Evolutionary conservation across 1,284 basidiomycete genomes (phyloP).

Genomic region (Golubevia pallescens): DNA sequence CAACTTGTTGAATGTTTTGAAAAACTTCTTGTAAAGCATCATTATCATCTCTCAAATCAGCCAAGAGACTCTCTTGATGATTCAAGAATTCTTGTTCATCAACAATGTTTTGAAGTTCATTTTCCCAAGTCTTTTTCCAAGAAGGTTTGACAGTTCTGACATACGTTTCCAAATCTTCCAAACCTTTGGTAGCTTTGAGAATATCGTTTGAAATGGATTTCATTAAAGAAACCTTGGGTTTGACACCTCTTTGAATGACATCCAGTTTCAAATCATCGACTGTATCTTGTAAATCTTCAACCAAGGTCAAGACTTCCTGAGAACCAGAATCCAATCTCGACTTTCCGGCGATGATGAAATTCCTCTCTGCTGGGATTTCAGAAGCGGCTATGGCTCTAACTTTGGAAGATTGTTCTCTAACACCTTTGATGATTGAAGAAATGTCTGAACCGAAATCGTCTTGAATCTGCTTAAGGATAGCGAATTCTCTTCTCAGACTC

Average conservation of each 20-base stretch:
- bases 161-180: constrained; percentile 55
- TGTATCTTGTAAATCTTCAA: constrained; percentile 61
- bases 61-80: constrained; percentile 56
- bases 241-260: constrained; percentile 59
- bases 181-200: constrained; percentile 34
- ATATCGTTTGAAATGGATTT: constrained; percentile 52
- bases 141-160: constrained; percentile 58
- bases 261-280: constrained; percentile 62
- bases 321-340: constrained; percentile 45
- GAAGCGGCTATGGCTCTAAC: constrained; percentile 41
- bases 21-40: constrained; percentile 55
- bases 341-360: constrained; percentile 61
- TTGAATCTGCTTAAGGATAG: constrained; percentile 54
- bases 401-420: constrained; percentile 39
- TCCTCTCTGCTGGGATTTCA: constrained; percentile 55
- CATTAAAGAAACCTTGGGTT: constrained; percentile 46
- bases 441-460: constrained; percentile 51
- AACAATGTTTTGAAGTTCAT: constrained; percentile 60
- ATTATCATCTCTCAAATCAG: constrained; percentile 54
- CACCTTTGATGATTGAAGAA: constrained; percentile 29
- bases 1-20: constrained; percentile 59
- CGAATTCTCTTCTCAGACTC: constrained; percentile 53
- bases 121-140: constrained; percentile 64
- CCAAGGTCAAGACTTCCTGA: constrained; percentile 58
- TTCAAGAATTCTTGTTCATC: constrained; percentile 64